A percentile compares a stretch with the other conserved stretches of the same genome.
Evolutionary conservation across 2,329 filamentous ascomycete genomes (phyloP).

Genomic region (Alternaria solani): DNA sequence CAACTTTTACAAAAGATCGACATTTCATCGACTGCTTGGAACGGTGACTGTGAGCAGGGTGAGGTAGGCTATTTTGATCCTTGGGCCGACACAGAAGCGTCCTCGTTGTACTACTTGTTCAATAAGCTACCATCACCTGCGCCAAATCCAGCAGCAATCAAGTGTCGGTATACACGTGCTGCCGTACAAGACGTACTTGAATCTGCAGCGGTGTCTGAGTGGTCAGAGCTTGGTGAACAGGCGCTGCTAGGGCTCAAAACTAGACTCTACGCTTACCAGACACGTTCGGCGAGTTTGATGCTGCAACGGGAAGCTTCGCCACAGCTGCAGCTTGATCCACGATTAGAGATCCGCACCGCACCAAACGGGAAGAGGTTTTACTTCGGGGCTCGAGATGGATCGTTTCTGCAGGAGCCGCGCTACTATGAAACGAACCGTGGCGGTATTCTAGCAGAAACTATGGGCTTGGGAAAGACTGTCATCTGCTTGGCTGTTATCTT

Average conservation of each 20-base stretch:
- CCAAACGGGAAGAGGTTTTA: slow-evolving; percentile 72
- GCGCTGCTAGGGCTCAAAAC: slow-evolving; percentile 67
- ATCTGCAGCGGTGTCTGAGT: slow-evolving; percentile 36
- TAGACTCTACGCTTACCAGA: slow-evolving; percentile 78
- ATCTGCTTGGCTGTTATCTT: slow-evolving; percentile 79
- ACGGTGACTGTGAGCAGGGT: slow-evolving; percentile 50
- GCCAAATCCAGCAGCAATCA: slow-evolving; percentile 61
- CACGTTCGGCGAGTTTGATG: slow-evolving; percentile 82
- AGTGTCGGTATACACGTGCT: slow-evolving; percentile 60
- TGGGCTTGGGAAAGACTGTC: slow-evolving; percentile 83
- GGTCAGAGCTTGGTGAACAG: slow-evolving; percentile 40
- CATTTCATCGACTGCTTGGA: slow-evolving; percentile 65
- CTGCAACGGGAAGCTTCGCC: slow-evolving; percentile 78
- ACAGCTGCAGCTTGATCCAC: slow-evolving; percentile 73
- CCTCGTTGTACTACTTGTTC: slow-evolving; percentile 74
- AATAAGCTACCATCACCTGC: slow-evolving; percentile 75
- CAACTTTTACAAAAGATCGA: slow-evolving; percentile 64
- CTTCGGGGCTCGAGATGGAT: slow-evolving; percentile 70
- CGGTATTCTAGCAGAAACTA: slow-evolving; percentile 81
- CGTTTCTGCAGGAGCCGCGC: slow-evolving; percentile 70
- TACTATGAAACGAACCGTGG: slow-evolving; percentile 78
- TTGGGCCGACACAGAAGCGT: slow-evolving; percentile 54
- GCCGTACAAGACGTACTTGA: slow-evolving; percentile 66
- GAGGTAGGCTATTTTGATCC: slow-evolving; percentile 46
- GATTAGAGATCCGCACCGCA: slow-evolving; percentile 68